phyloP scores from a whole-genome alignment of 805 yeast genomes.

The Lipomyces yamanashiensis region DNA sequence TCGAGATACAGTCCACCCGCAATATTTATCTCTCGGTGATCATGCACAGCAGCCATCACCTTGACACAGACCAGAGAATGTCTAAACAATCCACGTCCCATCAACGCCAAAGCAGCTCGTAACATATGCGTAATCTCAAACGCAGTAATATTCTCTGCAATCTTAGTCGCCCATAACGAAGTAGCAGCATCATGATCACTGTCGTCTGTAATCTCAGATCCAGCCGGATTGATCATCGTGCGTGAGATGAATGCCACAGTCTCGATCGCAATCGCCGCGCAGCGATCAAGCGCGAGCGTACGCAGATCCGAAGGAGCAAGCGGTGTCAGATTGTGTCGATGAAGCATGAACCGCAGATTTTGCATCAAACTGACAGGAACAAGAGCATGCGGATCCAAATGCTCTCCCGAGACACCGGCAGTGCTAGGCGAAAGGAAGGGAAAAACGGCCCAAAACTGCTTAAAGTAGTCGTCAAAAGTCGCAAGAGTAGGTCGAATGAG shows the following conservation, averaged over 20 bases:
- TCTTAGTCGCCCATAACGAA: constrained; percentile 23
- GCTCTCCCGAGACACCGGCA: constrained; percentile 6
- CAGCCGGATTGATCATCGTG: constrained; percentile 21
- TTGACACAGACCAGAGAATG: constrained; percentile 33
- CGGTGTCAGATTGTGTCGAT: constrained; percentile 34
- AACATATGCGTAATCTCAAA: constrained; percentile 26
- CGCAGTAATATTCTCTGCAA: constrained; percentile 16
- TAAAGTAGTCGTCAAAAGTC: constrained; percentile 31
- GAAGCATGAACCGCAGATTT: constrained; percentile 23
- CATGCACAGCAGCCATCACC: constrained; percentile 28
- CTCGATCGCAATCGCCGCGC: constrained; percentile 25
- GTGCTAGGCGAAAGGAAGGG: constrained; percentile 25
- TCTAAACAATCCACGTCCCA: constrained; percentile 27
- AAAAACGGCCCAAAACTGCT: constrained; percentile 29
- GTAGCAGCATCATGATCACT: not conserved
- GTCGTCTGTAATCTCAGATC: not conserved
- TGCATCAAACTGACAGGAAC: constrained; percentile 33
- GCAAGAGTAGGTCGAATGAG: constrained; percentile 23
- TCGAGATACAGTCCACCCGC: constrained; percentile 29
- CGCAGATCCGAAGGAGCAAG: constrained; percentile 28
- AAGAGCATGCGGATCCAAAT: constrained; percentile 23
- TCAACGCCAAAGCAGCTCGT: constrained; percentile 25
- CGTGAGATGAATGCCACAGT: constrained; percentile 30
- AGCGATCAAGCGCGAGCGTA: constrained; percentile 28
- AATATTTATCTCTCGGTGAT: constrained; percentile 32